phyloP scores from a whole-genome alignment of 2,329 filamentous ascomycete genomes.

The Paraconiothyrium brasiliense region DNA sequence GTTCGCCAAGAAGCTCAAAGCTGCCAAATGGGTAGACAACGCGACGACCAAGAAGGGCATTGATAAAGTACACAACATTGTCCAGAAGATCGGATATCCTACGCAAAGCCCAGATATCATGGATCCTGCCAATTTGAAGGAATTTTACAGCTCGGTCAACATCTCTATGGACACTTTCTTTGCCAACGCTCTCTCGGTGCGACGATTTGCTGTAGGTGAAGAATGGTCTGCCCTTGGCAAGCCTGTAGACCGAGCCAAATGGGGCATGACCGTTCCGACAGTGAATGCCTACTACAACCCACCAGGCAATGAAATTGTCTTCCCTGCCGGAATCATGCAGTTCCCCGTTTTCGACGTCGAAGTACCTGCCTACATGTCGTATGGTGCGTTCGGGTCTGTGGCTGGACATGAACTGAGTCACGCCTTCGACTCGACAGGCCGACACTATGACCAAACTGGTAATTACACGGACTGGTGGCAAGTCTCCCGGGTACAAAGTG shows the following conservation, averaged over 20 bases:
- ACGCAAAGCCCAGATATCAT: constrained; percentile 66
- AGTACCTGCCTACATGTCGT: constrained; percentile 70
- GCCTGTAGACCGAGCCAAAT: constrained; percentile 66
- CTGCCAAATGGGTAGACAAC: constrained; percentile 69
- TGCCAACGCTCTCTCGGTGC: constrained; percentile 62
- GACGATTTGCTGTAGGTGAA: constrained; percentile 54
- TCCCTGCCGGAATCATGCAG: constrained; percentile 73
- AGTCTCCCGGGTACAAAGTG: too few species aligned
- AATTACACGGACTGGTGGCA: constrained; percentile 70
- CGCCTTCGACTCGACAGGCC: constrained; percentile 72
- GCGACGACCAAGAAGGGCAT: constrained; percentile 66
- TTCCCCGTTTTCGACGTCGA: constrained; percentile 69
- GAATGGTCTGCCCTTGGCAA: constrained; percentile 66
- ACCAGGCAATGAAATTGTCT: constrained; percentile 69
- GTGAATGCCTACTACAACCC: constrained; percentile 70
- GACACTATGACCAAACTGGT: constrained; percentile 69
- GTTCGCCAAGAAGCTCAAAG: constrained; percentile 67
- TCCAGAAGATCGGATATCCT: constrained; percentile 72
- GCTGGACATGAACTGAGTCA: constrained; percentile 75
- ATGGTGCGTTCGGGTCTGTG: constrained; percentile 72
- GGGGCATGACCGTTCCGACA: constrained; percentile 66
- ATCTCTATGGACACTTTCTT: constrained; percentile 60
- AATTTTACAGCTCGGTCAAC: constrained; percentile 64
- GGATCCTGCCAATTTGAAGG: constrained; percentile 62
- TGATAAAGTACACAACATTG: constrained; percentile 70